Percentiles rank a stretch among this genome's conserved stretches.
Evolutionary conservation across 164 flowering plant genomes (phyloP).

Genomic region (Nelumbo lutea): DNA sequence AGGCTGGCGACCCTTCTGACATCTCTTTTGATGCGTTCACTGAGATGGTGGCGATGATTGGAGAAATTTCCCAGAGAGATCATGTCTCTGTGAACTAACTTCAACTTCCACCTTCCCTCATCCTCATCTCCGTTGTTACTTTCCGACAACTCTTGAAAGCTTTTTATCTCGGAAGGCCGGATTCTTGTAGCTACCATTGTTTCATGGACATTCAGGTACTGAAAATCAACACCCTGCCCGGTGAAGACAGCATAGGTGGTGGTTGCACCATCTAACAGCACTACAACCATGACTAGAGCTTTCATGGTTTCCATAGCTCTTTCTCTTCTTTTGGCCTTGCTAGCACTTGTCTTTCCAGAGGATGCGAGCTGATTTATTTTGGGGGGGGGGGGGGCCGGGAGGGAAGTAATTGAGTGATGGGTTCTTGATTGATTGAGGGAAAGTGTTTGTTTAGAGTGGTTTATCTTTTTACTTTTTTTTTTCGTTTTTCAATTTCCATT

Average conservation of each 20-base stretch:
- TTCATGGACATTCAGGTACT: slow-evolving; percentile 37
- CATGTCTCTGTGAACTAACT: slow-evolving; percentile 24
- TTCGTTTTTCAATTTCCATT: background rate
- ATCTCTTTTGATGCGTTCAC: slow-evolving; percentile 51
- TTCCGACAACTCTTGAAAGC: slow-evolving; percentile 9
- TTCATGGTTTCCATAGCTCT: slow-evolving; percentile 11
- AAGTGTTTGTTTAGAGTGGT: background rate
- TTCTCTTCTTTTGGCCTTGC: slow-evolving; percentile 4
- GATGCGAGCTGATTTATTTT: slow-evolving; percentile 21
- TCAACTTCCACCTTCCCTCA: slow-evolving; percentile 15
- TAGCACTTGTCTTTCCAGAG: slow-evolving; percentile 1
- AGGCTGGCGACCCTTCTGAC: slow-evolving; percentile 35
- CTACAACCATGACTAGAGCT: slow-evolving; percentile 12
- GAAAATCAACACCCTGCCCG: slow-evolving; percentile 7
- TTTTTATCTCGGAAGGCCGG: background rate
- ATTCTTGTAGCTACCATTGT: slow-evolving; percentile 16
- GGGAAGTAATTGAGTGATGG: slow-evolving; percentile 14
- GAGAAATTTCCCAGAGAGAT: slow-evolving; percentile 6
- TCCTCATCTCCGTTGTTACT: background rate
- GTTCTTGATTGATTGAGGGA: background rate
- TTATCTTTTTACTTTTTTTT: background rate
- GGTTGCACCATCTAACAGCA: background rate
- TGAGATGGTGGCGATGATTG: slow-evolving; percentile 29
- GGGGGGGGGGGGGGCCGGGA: background rate
- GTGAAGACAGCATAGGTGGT: slow-evolving; percentile 15